Evolutionary conservation across 2,329 filamentous ascomycete genomes (phyloP).

Genomic region (Penicillium sp.): DNA sequence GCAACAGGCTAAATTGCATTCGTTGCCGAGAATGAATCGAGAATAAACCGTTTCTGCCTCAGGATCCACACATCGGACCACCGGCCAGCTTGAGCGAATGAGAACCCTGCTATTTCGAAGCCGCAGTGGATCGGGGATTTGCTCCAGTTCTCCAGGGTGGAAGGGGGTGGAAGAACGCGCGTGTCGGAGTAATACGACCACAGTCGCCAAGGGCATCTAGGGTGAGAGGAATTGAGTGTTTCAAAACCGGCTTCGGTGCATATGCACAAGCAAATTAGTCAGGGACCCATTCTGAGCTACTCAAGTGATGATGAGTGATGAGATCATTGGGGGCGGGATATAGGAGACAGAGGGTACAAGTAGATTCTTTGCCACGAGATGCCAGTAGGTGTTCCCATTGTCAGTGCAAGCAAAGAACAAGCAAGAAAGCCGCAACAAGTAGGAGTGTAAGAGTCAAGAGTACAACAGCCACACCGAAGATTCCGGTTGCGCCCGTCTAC

Average conservation of each 20-base stretch:
- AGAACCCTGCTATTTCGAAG: conserved; percentile 16
- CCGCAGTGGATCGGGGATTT: conserved; percentile 13
- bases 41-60: conserved; percentile 11
- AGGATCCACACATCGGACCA: conserved; percentile 15
- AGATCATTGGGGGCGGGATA: conserved; percentile 13
- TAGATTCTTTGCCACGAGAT: not conserved
- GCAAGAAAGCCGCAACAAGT: not conserved
- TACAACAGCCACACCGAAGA: conserved; percentile 12
- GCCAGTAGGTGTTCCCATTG: not conserved
- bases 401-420: not conserved
- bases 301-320: conserved; percentile 15
- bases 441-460: not conserved
- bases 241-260: not conserved
- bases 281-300: not conserved
- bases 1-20: not conserved
- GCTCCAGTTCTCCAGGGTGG: conserved; percentile 9
- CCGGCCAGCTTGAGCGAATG: conserved; percentile 12
- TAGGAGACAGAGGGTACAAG: not conserved
- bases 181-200: not conserved
- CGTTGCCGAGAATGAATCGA: conserved; percentile 1
- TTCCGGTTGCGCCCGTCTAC: conserved; percentile 31
- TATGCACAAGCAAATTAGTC: not conserved
- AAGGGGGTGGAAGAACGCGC: not conserved
- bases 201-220: not conserved
- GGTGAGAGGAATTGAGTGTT: not conserved